Base-by-base conservation (phyloP, 192 early-diverging fungal genomes). In the Podila horticola region DNA sequence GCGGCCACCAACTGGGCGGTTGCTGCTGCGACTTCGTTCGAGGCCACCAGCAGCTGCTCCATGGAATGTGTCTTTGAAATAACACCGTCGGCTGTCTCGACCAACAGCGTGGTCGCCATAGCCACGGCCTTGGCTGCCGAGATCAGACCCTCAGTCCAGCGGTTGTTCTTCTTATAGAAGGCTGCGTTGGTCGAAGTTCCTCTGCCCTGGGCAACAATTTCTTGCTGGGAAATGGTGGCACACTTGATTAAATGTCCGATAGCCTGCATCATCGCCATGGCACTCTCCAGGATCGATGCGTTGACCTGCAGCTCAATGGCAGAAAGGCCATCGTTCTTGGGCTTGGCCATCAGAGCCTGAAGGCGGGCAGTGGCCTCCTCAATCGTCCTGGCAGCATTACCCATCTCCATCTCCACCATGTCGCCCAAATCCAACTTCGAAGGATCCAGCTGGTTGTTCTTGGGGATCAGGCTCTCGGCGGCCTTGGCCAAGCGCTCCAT, bases 101-200 rank as follows among this genome's bases (percentile, higher is more conserved):
- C 97, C 64, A 99, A 82, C 49, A 92, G 85, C 28, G 92, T 96
- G 4, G 98, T 99, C 11, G 96, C 96, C n/a, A 94, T 57, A 3
- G 98, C 96, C 13, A 99, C 96, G 0, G 96, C 89, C 82, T 98
- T 95, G 15, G 98, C 98, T 1, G 98, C 98, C 9, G 95, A 95
- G 69, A 99, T 97, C 22, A 99, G 89, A 30, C 98, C 98, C 81
- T 99, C 98, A 6, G 97, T 99, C 98, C 98, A 99, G 67, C 97
- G 94, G 90, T 99, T 98, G 89, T 99, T 95, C 88, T 99, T 99
- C 84, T 98, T 98, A 89, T 99, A 99, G 83, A 98, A 98, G 1
- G 94, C 95, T 1, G 91, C 91, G 64, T 90, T 93, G n/a, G 94
- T 90, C 51, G 90, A 91, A 0, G 89, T 79, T 4, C 95, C 96